Percentiles rank a stretch among this genome's conserved stretches.
Conservation (phyloP, 1,284 basidiomycete genomes). For the Trametes hirsuta region DNA sequence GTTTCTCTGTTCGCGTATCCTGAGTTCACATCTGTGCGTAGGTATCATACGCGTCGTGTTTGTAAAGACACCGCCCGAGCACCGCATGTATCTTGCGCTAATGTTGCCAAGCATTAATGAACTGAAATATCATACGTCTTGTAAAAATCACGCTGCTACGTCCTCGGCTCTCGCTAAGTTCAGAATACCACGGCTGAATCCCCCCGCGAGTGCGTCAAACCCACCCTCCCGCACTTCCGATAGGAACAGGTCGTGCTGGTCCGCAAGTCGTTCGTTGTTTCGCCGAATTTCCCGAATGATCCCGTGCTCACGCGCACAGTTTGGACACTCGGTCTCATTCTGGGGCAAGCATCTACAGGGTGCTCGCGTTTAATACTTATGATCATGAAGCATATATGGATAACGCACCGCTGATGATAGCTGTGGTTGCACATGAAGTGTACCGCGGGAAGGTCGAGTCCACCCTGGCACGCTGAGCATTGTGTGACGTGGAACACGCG, state of each 20-base stretch:
- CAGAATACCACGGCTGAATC: constrained; percentile 78
- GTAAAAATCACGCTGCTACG: constrained; percentile 13
- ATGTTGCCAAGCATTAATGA: neutral
- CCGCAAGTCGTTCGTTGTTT: constrained; percentile 81
- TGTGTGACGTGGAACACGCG: constrained; percentile 93
- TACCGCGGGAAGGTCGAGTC: constrained; percentile 89
- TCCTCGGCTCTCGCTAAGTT: constrained; percentile 41
- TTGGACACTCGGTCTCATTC: constrained; percentile 87
- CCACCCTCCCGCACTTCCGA: constrained; percentile 85
- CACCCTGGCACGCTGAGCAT: constrained; percentile 86
- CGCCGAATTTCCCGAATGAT: constrained; percentile 86
- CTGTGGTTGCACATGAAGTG: constrained; percentile 53
- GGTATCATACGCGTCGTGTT: too few species aligned
- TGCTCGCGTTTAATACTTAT: constrained; percentile 62
- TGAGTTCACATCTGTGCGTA: too few species aligned
- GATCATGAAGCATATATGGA: constrained; percentile 97
- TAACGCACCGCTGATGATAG: constrained; percentile 3
- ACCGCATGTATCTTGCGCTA: too few species aligned
- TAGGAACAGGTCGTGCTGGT: constrained; percentile 89
- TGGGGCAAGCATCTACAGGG: constrained; percentile 75
- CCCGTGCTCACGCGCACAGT: constrained; percentile 86
- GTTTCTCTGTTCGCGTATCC: too few species aligned
- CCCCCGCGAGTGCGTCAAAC: constrained; percentile 80
- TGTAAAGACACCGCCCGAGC: too few species aligned
- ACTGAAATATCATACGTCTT: neutral